Conservation (phyloP, 140 eudicot genomes). For the Flaveria floridana region DNA sequence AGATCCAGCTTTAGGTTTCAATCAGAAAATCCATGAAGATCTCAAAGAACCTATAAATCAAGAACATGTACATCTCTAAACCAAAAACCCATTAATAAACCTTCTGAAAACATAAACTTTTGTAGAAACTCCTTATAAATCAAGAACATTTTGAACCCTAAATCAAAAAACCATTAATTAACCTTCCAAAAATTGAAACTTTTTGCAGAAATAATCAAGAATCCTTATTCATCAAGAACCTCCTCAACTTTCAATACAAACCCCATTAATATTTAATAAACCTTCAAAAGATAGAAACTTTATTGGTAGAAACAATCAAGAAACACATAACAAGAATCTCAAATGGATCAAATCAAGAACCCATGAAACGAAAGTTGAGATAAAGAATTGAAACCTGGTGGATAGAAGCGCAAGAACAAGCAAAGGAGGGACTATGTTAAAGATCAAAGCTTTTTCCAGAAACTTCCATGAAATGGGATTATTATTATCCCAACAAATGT, state of each 20-base stretch:
- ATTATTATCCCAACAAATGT: conserved; percentile 95
- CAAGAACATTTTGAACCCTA: background rate
- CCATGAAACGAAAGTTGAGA: background rate
- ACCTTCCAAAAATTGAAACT: background rate
- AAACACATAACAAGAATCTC: background rate
- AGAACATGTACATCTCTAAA: conserved; percentile 10
- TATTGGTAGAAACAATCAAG: conserved; percentile 3
- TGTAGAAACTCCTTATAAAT: background rate
- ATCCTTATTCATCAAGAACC: conserved; percentile 1
- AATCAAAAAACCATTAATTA: conserved; percentile 6
- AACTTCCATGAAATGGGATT: conserved; percentile 90
- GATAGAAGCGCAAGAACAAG: conserved; percentile 89
- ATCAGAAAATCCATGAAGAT: conserved; percentile 7
- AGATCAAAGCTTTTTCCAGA: conserved; percentile 67
- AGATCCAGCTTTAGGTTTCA: background rate
- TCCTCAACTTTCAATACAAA: background rate
- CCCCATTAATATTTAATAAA: background rate
- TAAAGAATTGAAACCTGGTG: conserved; percentile 46
- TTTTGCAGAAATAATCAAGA: background rate
- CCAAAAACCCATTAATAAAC: conserved; percentile 3
- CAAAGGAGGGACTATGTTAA: conserved; percentile 73
- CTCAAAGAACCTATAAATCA: conserved; percentile 8
- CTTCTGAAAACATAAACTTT: too few relatives aligned
- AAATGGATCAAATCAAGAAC: conserved; percentile 8
- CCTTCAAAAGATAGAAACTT: background rate